A percentile compares a stretch with the other conserved stretches of the same genome.
These are phyloP conservation scores for Tricharina praecox DNA, from an alignment of 495 filamentous ascomycete genomes.

Conservation along the genomic window DNA sequence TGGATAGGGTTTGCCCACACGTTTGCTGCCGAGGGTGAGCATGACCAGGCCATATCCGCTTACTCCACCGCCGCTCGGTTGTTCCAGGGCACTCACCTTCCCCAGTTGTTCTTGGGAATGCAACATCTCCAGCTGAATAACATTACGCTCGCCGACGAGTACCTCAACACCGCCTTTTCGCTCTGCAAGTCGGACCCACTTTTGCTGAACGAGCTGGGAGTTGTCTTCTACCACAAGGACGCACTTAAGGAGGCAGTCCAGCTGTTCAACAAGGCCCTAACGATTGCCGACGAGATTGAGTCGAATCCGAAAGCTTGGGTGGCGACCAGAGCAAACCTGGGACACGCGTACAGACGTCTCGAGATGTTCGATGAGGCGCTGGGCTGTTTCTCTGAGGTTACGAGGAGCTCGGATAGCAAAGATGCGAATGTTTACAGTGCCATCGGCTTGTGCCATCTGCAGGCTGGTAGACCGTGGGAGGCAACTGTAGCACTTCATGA, in stretches of 20 bases:
- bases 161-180: constrained; percentile 68
- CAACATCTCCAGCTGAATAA: constrained; percentile 93
- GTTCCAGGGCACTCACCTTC: constrained; percentile 93
- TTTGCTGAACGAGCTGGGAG: constrained; percentile 85
- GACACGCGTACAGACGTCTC: constrained; percentile 63
- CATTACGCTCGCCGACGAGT: constrained; percentile 87
- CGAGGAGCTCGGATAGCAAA: constrained; percentile 49
- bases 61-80: constrained; percentile 91
- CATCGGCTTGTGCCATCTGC: constrained; percentile 58
- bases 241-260: constrained; percentile 51
- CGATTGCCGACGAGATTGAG: constrained; percentile 60
- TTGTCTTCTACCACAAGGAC: constrained; percentile 85
- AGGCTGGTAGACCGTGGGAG: constrained; percentile 46
- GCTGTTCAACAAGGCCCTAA: constrained; percentile 57
- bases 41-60: constrained; percentile 94
- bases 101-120: constrained; percentile 94
- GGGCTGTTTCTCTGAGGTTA: constrained; percentile 62
- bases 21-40: constrained; percentile 98
- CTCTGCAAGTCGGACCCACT: constrained; percentile 68
- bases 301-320: constrained; percentile 73
- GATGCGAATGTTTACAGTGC: constrained; percentile 54
- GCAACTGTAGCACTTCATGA: constrained; percentile 39
- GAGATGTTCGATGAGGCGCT: constrained; percentile 56
- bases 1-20: constrained; percentile 99
- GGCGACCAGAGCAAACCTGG: constrained; percentile 72